A percentile compares a stretch with the other conserved stretches of the same genome.
phyloP scores from a whole-genome alignment of 257 asterid genomes.

The Coffea eugenioides region DNA sequence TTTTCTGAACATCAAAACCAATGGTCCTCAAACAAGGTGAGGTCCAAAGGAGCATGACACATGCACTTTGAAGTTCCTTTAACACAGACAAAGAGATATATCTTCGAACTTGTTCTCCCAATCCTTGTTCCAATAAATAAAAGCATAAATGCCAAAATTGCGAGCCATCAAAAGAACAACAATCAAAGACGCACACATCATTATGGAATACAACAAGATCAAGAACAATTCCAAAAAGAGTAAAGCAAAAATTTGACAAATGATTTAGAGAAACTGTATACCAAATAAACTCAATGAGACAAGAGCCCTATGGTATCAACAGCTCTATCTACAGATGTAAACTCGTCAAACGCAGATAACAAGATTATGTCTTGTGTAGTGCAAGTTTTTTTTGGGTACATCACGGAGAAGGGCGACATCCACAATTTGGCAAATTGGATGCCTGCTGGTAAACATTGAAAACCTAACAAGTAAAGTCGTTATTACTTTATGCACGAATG shows the following conservation, averaged over 20 bases:
- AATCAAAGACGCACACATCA: not conserved
- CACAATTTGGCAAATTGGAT: not conserved
- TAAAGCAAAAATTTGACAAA: not conserved
- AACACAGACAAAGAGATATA: not conserved
- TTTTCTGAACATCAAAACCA: not conserved
- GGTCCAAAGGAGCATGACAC: not conserved
- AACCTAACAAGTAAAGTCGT: too few species aligned
- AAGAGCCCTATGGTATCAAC: not conserved
- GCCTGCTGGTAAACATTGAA: not conserved
- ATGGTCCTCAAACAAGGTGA: not conserved
- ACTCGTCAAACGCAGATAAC: not conserved
- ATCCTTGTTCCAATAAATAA: not conserved
- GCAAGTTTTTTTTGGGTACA: not conserved
- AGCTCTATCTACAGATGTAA: not conserved
- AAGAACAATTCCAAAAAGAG: too few species aligned
- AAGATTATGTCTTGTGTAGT: not conserved
- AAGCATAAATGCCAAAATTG: not conserved
- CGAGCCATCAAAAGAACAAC: not conserved
- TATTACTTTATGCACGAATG: not conserved
- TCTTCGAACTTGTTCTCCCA: not conserved
- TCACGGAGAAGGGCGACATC: not conserved
- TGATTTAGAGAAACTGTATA: not conserved
- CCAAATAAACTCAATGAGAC: not conserved
- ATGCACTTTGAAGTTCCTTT: not conserved
- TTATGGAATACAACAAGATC: not conserved